These are phyloP conservation scores for Apophysomyces sp. DNA, from an alignment of 371 early-diverging fungal genomes.

Conservation along the genomic window DNA sequence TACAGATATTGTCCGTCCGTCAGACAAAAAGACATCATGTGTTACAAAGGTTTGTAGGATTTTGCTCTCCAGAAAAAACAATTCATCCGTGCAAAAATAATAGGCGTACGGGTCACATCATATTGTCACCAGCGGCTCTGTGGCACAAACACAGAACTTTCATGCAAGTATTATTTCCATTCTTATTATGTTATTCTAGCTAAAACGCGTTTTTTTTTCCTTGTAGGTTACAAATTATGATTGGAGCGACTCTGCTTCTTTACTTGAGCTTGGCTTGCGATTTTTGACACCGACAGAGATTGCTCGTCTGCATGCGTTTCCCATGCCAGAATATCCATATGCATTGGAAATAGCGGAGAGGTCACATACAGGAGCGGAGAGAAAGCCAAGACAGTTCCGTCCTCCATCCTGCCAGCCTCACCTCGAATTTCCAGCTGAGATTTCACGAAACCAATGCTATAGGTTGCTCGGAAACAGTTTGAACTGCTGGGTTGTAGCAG, in stretches of 20 bases:
- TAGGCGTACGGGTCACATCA: conserved; percentile 72
- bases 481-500: conserved; percentile 71
- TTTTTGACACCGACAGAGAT: conserved; percentile 79
- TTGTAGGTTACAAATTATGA: conserved; percentile 35
- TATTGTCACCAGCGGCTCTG: conserved; percentile 64
- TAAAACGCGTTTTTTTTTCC: background rate
- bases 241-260: conserved; percentile 47
- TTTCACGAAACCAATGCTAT: conserved; percentile 59
- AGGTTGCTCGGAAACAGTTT: conserved; percentile 75
- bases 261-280: conserved; percentile 62
- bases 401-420: conserved; percentile 22
- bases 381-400: background rate
- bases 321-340: conserved; percentile 29
- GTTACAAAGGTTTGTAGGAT: conserved; percentile 66
- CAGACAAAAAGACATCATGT: conserved; percentile 55
- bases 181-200: background rate
- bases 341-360: no score
- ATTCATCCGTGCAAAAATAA: background rate
- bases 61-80: conserved; percentile 12
- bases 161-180: conserved; percentile 25
- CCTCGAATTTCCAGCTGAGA: conserved; percentile 51
- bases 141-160: conserved; percentile 53
- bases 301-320: conserved; percentile 77
- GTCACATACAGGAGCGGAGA: no score
- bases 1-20: conserved; percentile 58